phyloP scores from a whole-genome alignment of 148 eudicot species.

The Dianthus caryophyllus region DNA sequence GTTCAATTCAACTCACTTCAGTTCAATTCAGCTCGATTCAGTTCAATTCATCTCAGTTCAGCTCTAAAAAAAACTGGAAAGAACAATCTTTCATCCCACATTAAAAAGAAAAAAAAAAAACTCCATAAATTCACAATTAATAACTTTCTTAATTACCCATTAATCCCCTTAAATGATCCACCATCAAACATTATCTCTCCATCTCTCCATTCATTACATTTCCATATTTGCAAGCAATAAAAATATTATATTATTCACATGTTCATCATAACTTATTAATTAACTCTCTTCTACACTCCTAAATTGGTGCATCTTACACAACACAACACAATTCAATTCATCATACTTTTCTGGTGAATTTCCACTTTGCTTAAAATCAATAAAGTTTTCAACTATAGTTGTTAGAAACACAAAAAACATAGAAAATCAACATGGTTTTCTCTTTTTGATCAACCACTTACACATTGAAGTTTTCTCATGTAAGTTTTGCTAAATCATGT shows the following conservation, averaged over 20 bases:
- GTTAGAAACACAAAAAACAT: not conserved
- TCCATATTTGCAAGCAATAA: slow-evolving; percentile 8
- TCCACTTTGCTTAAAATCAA: not conserved
- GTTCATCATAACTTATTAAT: slow-evolving; percentile 10
- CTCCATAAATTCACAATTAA: not conserved
- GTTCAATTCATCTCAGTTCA: too few species aligned
- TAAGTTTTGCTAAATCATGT: slow-evolving; percentile 1
- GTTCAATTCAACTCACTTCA: too few species aligned
- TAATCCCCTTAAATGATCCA: slow-evolving; percentile 12
- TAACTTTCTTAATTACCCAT: slow-evolving; percentile 4
- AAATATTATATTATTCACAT: slow-evolving; percentile 9
- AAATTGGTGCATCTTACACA: slow-evolving; percentile 8
- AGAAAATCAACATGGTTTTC: not conserved
- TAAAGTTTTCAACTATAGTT: slow-evolving; percentile 4
- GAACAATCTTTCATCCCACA: too few species aligned
- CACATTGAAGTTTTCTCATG: not conserved
- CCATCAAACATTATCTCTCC: slow-evolving; percentile 7
- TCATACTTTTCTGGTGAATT: not conserved
- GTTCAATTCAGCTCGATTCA: too few species aligned
- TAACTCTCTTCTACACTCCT: slow-evolving; percentile 6
- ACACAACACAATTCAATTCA: too few species aligned
- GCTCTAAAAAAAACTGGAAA: too few species aligned
- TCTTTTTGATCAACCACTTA: not conserved
- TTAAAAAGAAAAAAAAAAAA: too few species aligned
- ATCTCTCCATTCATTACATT: slow-evolving; percentile 19